Conservation (phyloP, 176 grass and related monocot species). For the Microstegium vimineum region DNA sequence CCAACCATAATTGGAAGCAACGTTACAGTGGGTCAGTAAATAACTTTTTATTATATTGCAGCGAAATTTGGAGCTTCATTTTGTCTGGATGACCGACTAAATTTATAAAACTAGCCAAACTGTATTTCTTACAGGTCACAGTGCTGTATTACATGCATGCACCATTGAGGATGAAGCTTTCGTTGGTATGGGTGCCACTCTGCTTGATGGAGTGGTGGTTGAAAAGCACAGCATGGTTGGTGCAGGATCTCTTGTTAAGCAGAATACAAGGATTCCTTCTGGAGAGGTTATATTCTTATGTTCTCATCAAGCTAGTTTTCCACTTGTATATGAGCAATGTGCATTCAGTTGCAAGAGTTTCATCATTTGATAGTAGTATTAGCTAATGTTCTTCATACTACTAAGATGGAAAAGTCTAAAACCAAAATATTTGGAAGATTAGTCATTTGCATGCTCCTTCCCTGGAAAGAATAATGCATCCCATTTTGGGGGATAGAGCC, state of each 20-base stretch:
- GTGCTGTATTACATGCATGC: constrained; percentile 88
- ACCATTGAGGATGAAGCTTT: constrained; percentile 90
- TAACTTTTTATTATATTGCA: neutral
- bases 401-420: neutral
- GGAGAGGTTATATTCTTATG: constrained; percentile 69
- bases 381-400: neutral
- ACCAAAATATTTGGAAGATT: neutral
- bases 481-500: neutral
- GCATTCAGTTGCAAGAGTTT: neutral
- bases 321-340: neutral
- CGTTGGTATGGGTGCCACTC: constrained; percentile 86
- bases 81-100: constrained; percentile 7
- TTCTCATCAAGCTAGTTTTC: neutral
- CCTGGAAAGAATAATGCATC: neutral
- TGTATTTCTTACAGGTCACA: constrained; percentile 57
- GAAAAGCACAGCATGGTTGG: constrained; percentile 94
- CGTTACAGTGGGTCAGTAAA: constrained; percentile 78
- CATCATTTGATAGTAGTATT: neutral
- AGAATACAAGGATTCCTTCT: constrained; percentile 84
- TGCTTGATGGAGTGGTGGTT: constrained; percentile 89
- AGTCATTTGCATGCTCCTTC: neutral
- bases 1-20: constrained; percentile 88
- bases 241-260: constrained; percentile 82
- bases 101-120: constrained; percentile 7
- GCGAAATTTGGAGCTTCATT: constrained; percentile 8